These are phyloP conservation scores for Jasminum sambac DNA, from an alignment of 257 asterid genomes.

Conservation along the genomic window DNA sequence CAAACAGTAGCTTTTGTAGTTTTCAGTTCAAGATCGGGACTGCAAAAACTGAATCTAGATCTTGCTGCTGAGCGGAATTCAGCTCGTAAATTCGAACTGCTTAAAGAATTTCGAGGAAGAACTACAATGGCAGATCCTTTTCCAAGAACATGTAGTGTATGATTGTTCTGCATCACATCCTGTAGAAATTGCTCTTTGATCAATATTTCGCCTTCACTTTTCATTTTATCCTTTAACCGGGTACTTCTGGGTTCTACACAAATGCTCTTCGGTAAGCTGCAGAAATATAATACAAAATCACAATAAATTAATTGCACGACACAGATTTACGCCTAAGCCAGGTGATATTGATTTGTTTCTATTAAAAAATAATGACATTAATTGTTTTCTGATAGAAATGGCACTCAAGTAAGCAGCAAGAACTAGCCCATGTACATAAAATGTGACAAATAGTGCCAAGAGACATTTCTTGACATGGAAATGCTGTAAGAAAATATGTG, in stretches of 20 bases:
- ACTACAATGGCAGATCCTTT: conserved; percentile 76
- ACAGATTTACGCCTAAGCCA: neutral
- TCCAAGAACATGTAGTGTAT: conserved; percentile 67
- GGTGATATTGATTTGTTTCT: neutral
- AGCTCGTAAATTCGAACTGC: conserved; percentile 32
- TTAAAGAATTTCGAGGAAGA: conserved; percentile 63
- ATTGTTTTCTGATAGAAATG: too few species aligned
- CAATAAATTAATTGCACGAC: neutral
- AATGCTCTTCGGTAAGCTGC: conserved; percentile 64
- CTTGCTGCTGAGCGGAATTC: conserved; percentile 46
- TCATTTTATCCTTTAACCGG: conserved; percentile 81
- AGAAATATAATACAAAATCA: conserved; percentile 24
- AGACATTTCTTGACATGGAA: neutral
- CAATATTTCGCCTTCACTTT: conserved; percentile 82
- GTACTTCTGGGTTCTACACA: conserved; percentile 81
- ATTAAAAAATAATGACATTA: neutral
- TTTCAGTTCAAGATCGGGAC: conserved; percentile 52
- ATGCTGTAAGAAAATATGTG: neutral
- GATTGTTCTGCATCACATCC: conserved; percentile 74
- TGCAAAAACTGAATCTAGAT: conserved; percentile 49
- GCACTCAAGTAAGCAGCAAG: neutral
- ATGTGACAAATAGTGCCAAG: neutral
- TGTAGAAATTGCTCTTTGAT: conserved; percentile 76
- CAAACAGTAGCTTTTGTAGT: conserved; percentile 31
- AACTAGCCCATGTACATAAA: neutral